Conservation (phyloP, 1,284 basidiomycete genomes). For the Fistulina hepatica region DNA sequence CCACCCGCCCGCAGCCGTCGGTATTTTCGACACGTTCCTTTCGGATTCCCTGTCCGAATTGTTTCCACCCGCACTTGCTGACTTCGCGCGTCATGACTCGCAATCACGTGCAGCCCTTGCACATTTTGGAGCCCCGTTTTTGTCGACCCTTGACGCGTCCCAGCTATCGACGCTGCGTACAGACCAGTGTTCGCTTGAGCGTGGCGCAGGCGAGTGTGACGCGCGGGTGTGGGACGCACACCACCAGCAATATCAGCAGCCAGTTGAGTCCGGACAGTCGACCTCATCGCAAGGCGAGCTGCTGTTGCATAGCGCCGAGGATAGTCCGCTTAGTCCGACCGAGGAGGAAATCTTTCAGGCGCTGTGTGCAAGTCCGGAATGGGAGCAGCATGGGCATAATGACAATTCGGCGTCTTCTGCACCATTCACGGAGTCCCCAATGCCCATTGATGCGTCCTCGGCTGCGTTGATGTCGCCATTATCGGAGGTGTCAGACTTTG, state of each 20-base stretch:
- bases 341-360: slow-evolving; percentile 60
- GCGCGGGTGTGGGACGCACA: background rate
- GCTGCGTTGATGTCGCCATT: slow-evolving; percentile 8
- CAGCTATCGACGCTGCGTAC: slow-evolving; percentile 19
- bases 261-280: no score
- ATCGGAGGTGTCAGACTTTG: no score
- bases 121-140: slow-evolving; percentile 51
- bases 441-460: background rate
- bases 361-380: slow-evolving; percentile 48
- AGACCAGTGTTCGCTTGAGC: slow-evolving; percentile 10
- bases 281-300: no score
- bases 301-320: no score
- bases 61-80: slow-evolving; percentile 47
- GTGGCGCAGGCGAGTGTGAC: slow-evolving; percentile 6
- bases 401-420: background rate
- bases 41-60: slow-evolving; percentile 45
- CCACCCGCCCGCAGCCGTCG: slow-evolving; percentile 22
- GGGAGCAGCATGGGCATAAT: slow-evolving; percentile 31
- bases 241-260: slow-evolving; percentile 11
- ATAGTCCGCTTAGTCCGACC: slow-evolving; percentile 50
- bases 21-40: slow-evolving; percentile 40
- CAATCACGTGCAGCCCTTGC: slow-evolving; percentile 34
- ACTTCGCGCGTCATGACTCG: slow-evolving; percentile 38
- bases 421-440: slow-evolving; percentile 1
- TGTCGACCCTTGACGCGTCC: slow-evolving; percentile 34